These are phyloP conservation scores for Calonectria henricotiae DNA, from an alignment of 2,329 filamentous ascomycete genomes.

Conservation along the genomic window DNA sequence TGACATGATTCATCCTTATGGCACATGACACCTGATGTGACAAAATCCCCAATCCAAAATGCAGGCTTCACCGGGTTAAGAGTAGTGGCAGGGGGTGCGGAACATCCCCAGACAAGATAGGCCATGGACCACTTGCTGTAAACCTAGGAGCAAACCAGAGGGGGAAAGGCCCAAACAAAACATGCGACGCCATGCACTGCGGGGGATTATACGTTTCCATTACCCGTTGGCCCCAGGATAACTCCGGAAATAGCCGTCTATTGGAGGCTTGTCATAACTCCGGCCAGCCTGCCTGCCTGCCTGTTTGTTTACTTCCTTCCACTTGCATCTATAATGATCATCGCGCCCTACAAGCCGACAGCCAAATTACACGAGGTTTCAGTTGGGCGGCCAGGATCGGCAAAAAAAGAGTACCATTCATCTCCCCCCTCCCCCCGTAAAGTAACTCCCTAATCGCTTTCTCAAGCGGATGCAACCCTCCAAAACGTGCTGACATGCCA, in stretches of 20 bases:
- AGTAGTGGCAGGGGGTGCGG: too few species aligned
- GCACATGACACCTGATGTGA: not conserved
- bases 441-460: constrained; percentile 5
- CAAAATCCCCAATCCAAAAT: not conserved
- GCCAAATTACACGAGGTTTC: not conserved
- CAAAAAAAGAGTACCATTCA: not conserved
- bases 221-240: not conserved
- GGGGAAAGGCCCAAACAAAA: not conserved
- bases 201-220: not conserved
- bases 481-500: constrained; percentile 26
- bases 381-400: not conserved
- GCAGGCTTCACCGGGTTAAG: too few species aligned
- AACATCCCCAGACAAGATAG: too few species aligned
- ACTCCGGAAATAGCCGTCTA: not conserved
- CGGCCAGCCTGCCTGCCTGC: not conserved
- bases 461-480: constrained; percentile 31
- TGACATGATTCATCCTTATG: not conserved
- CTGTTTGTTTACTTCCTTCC: not conserved
- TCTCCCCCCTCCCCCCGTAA: not conserved
- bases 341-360: not conserved
- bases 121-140: too few species aligned
- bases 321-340: constrained; percentile 19
- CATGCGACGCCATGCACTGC: not conserved
- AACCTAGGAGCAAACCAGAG: too few species aligned
- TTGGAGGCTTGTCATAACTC: constrained; percentile 36